A percentile compares a stretch with the other conserved stretches of the same genome.
phyloP scores from a whole-genome alignment of 1,284 basidiomycete species.

The Paramarasmius palmivorus region DNA sequence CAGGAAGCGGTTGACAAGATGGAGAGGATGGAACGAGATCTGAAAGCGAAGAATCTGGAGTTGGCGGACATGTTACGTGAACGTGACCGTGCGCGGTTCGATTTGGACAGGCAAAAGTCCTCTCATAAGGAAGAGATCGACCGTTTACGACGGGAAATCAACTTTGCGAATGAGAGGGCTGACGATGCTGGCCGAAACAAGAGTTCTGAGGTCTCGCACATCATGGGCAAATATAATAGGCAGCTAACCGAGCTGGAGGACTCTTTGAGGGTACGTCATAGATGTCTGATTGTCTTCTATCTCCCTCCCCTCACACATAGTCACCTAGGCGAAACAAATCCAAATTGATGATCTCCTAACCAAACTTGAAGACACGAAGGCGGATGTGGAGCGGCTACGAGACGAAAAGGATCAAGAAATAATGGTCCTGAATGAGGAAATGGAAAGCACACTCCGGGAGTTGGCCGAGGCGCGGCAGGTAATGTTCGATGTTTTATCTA shows the following conservation, averaged over 20 bases:
- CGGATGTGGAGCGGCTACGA: conserved; percentile 77
- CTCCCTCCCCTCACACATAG: not conserved
- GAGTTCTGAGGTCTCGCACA: conserved; percentile 87
- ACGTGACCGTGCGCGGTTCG: conserved; percentile 94
- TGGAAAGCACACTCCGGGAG: conserved; percentile 93
- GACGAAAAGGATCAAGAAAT: conserved; percentile 99
- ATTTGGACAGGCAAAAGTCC: conserved; percentile 94
- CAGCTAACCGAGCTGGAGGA: conserved; percentile 96
- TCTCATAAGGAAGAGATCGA: conserved; percentile 96
- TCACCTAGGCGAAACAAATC: conserved; percentile 79
- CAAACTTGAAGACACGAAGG: conserved; percentile 76
- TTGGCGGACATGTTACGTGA: conserved; percentile 99
- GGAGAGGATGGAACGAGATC: conserved; percentile 98
- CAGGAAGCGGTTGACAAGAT: conserved; percentile 99
- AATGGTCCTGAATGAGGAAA: conserved; percentile 92
- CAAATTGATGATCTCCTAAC: conserved; percentile 89
- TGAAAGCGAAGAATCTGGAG: conserved; percentile 98
- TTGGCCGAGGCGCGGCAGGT: conserved; percentile 88
- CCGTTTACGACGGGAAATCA: conserved; percentile 88
- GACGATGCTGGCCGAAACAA: conserved; percentile 92
- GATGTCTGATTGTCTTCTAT: conserved; percentile 1
- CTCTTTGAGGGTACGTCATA: conserved; percentile 73
- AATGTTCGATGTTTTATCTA: conserved; percentile 4
- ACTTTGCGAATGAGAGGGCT: conserved; percentile 97
- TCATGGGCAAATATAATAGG: conserved; percentile 94